These are phyloP conservation scores for Rhizophlyctis rosea DNA, from an alignment of 192 early-diverging fungal genomes.

Conservation along the genomic window DNA sequence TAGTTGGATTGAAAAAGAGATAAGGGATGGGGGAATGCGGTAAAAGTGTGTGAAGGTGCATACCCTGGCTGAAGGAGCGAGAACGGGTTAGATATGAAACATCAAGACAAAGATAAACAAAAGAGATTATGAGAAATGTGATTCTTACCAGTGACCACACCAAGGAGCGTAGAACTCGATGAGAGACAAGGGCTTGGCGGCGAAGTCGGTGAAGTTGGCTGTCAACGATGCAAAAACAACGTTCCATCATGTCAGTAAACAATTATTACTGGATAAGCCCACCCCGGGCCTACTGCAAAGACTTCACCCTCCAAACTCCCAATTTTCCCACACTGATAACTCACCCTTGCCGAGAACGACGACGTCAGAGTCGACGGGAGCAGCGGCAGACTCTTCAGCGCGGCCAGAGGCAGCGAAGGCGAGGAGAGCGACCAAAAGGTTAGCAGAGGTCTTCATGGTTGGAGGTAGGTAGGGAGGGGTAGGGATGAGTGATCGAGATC, in stretches of 20 bases:
- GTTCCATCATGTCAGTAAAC: constrained; percentile 1
- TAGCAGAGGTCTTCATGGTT: constrained; percentile 11
- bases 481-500: too few relatives aligned
- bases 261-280: neutral
- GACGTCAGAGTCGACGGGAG: constrained; percentile 40
- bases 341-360: constrained; percentile 41
- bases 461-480: too few relatives aligned
- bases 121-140: neutral
- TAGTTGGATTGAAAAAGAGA: neutral
- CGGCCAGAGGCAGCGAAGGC: constrained; percentile 11
- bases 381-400: constrained; percentile 22
- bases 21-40: neutral
- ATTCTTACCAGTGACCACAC: constrained; percentile 86
- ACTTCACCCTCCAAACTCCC: neutral
- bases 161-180: constrained; percentile 97
- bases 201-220: constrained; percentile 61
- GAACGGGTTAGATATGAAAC: neutral
- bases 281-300: neutral
- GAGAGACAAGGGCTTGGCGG: constrained; percentile 69
- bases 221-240: neutral
- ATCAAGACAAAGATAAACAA: neutral
- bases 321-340: neutral
- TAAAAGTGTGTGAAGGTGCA: constrained; percentile 15
- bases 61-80: too few relatives aligned
- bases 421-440: constrained; percentile 9